Percentiles rank a stretch among this genome's conserved stretches.
phyloP scores from a whole-genome alignment of 495 filamentous ascomycete species.

The Cercophora sp. region DNA sequence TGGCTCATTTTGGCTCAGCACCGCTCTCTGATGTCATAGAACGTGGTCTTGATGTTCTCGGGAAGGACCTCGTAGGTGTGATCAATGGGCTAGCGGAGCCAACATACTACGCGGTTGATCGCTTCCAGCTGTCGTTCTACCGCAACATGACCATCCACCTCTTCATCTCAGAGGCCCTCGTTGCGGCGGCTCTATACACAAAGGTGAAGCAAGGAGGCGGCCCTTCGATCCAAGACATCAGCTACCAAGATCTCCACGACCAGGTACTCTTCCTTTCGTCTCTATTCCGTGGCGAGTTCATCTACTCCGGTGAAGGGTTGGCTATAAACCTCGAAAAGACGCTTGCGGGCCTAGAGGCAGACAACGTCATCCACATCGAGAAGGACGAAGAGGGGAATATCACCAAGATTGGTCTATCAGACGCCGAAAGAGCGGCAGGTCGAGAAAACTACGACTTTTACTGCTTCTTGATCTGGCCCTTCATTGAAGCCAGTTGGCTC shows the following conservation, averaged over 20 bases:
- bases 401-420: constrained; percentile 65
- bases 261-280: constrained; percentile 88
- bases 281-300: constrained; percentile 94
- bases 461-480: constrained; percentile 97
- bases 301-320: constrained; percentile 85
- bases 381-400: constrained; percentile 54
- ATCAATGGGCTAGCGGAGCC: constrained; percentile 77
- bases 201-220: constrained; percentile 85
- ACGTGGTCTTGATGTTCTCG: constrained; percentile 84
- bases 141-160: constrained; percentile 99
- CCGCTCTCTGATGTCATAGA: constrained; percentile 79
- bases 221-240: constrained; percentile 71
- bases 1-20: constrained; percentile 84
- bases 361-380: constrained; percentile 71
- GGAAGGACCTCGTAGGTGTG: constrained; percentile 77
- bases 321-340: constrained; percentile 74
- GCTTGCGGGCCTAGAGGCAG: constrained; percentile 67
- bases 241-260: constrained; percentile 61
- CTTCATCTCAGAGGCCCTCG: constrained; percentile 86
- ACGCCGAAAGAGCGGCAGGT: constrained; percentile 68
- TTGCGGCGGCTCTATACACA: constrained; percentile 85
- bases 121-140: constrained; percentile 96
- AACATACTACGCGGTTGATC: constrained; percentile 89
- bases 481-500: constrained; percentile 90
- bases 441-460: constrained; percentile 97